Conservation (phyloP, 2,329 filamentous ascomycete species). For the Graphilbum fragrans region DNA sequence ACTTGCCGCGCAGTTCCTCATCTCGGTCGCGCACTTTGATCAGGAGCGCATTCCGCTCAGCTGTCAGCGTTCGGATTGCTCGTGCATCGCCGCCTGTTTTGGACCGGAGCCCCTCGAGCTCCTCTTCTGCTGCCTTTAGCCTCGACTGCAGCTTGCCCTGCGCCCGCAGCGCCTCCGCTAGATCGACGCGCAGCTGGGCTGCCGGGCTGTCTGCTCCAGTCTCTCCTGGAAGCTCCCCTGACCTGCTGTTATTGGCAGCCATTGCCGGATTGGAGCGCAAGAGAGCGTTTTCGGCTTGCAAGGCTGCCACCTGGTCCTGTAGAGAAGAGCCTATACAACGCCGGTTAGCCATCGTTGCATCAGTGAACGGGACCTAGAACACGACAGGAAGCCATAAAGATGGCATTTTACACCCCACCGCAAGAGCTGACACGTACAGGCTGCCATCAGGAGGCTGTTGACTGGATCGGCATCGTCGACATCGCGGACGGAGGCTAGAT, state of each 20-base stretch:
- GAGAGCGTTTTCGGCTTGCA: conserved; percentile 42
- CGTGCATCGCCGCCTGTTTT: conserved; percentile 47
- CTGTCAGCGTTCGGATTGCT: conserved; percentile 48
- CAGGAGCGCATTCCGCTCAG: conserved; percentile 48
- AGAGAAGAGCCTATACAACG: conserved; percentile 44
- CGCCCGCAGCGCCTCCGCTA: conserved; percentile 65
- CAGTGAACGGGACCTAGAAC: not conserved
- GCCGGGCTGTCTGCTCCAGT: conserved; percentile 19
- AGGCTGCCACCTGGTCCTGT: conserved; percentile 51
- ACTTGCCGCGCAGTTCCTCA: conserved; percentile 75
- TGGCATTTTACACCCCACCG: too few species aligned
- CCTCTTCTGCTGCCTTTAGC: conserved; percentile 48
- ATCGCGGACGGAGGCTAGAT: conserved; percentile 61
- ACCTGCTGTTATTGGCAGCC: not conserved
- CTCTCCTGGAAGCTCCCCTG: not conserved
- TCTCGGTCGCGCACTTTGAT: conserved; percentile 67
- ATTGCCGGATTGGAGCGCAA: conserved; percentile 4
- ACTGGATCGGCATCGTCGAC: conserved; percentile 54
- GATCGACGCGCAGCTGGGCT: conserved; percentile 51
- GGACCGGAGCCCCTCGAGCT: conserved; percentile 46
- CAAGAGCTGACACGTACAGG: conserved; percentile 46
- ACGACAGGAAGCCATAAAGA: not conserved
- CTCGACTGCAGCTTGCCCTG: conserved; percentile 55
- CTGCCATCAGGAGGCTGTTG: conserved; percentile 58
- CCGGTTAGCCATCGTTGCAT: too few species aligned